Conservation (phyloP, 2,329 filamentous ascomycete species). For the Claviceps pazoutovae region DNA sequence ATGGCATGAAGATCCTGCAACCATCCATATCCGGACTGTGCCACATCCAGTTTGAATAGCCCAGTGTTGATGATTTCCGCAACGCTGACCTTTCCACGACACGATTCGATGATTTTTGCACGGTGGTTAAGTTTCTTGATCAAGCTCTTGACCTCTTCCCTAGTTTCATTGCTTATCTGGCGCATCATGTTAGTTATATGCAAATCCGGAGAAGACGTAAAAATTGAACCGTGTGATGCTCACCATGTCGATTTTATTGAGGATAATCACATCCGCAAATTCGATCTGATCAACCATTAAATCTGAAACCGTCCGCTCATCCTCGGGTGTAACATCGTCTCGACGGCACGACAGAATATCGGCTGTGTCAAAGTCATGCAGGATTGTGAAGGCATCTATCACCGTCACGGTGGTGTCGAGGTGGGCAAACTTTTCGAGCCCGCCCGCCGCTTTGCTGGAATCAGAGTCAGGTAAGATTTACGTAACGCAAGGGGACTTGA, state of each 20-base stretch:
- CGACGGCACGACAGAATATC: constrained; percentile 52
- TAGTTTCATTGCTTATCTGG: constrained; percentile 25
- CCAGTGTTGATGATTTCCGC: constrained; percentile 51
- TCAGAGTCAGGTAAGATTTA: not conserved
- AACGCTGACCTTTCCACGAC: constrained; percentile 45
- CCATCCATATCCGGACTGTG: constrained; percentile 55
- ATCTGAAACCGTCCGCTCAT: constrained; percentile 61
- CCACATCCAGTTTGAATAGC: constrained; percentile 49
- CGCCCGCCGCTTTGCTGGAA: constrained; percentile 38
- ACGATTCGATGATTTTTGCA: constrained; percentile 49
- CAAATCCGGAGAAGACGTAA: not conserved
- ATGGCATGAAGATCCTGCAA: constrained; percentile 55
- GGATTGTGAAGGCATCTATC: constrained; percentile 59
- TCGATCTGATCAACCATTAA: constrained; percentile 68
- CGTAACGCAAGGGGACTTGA: too few relatives aligned
- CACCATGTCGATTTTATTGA: constrained; percentile 58
- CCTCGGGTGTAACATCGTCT: constrained; percentile 49
- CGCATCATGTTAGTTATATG: not conserved
- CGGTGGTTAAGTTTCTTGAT: constrained; percentile 50
- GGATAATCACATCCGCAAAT: constrained; percentile 58
- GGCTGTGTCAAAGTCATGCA: constrained; percentile 56
- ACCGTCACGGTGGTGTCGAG: constrained; percentile 62
- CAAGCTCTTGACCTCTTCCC: constrained; percentile 34
- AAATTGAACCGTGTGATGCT: not conserved
- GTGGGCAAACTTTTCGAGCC: constrained; percentile 49